These are phyloP conservation scores for Hippophae gyantsensis DNA, from an alignment of 306 rosid genomes.

Conservation along the genomic window DNA sequence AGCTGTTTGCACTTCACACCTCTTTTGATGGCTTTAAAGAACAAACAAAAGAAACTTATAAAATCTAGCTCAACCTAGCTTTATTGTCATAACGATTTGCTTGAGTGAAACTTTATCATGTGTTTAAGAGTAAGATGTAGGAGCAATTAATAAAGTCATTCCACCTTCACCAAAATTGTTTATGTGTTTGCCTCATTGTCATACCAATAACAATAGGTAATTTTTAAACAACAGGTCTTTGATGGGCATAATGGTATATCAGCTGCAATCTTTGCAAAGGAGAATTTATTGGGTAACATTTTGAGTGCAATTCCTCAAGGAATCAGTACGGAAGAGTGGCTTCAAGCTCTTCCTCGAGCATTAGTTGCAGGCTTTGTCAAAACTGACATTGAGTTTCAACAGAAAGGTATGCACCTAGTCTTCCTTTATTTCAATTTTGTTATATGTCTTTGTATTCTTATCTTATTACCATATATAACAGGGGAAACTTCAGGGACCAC, in stretches of 20 bases:
- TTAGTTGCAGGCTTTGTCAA: slow-evolving; percentile 93
- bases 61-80: neutral
- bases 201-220: slow-evolving; percentile 21
- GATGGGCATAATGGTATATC: slow-evolving; percentile 98
- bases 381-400: slow-evolving; percentile 97
- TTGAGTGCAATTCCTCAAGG: slow-evolving; percentile 94
- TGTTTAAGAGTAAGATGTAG: slow-evolving; percentile 11
- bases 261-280: slow-evolving; percentile 87
- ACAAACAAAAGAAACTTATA: neutral
- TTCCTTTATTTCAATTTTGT: neutral
- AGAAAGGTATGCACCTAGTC: slow-evolving; percentile 42
- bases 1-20: neutral
- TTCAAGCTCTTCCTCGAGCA: slow-evolving; percentile 93
- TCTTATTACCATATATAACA: slow-evolving; percentile 21
- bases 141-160: slow-evolving; percentile 9
- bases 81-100: slow-evolving; percentile 10
- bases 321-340: slow-evolving; percentile 84
- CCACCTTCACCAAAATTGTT: slow-evolving; percentile 16
- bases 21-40: neutral
- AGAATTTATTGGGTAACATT: slow-evolving; percentile 64
- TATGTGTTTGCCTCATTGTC: neutral
- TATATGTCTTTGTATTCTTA: slow-evolving; percentile 9
- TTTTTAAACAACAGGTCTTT: slow-evolving; percentile 63
- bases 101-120: slow-evolving; percentile 1
- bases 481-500: slow-evolving; percentile 99